Conservation (phyloP, 1,284 basidiomycete species). For the Heterobasidion parviporum region DNA sequence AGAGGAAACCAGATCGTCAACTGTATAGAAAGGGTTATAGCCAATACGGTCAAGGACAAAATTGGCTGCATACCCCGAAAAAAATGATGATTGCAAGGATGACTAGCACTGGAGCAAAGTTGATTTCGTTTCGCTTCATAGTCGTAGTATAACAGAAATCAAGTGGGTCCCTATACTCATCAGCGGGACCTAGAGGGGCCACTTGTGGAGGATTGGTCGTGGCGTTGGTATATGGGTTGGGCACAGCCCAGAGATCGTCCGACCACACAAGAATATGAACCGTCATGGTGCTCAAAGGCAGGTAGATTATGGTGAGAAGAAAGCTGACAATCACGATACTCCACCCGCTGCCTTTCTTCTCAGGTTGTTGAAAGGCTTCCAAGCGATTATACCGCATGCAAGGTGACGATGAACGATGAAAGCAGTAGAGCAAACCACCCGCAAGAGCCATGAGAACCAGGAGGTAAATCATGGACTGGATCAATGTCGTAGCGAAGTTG, state of each 20-base stretch:
- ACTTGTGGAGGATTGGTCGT: conserved; percentile 41
- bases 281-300: conserved; percentile 65
- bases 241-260: conserved; percentile 63
- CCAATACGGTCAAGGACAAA: background rate
- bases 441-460: conserved; percentile 45
- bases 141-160: conserved; percentile 79
- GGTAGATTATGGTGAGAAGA: conserved; percentile 54
- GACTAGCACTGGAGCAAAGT: conserved; percentile 61
- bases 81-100: conserved; percentile 50
- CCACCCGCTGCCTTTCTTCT: conserved; percentile 36
- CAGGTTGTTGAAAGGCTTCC: conserved; percentile 47
- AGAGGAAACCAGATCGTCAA: conserved; percentile 70
- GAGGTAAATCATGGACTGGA: conserved; percentile 47
- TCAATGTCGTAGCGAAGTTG: conserved; percentile 51
- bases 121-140: conserved; percentile 64
- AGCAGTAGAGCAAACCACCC: conserved; percentile 46
- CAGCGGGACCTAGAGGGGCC: conserved; percentile 43
- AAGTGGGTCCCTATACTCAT: conserved; percentile 51
- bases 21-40: conserved; percentile 24
- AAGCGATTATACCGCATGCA: conserved; percentile 39
- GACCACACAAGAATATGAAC: conserved; percentile 68
- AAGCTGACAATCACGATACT: conserved; percentile 52
- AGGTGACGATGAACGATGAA: conserved; percentile 38
- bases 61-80: conserved; percentile 35
- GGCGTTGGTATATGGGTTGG: conserved; percentile 59